These are phyloP conservation scores for Trichoderma gracile DNA, from an alignment of 2,329 filamentous ascomycete genomes.

Conservation along the genomic window DNA sequence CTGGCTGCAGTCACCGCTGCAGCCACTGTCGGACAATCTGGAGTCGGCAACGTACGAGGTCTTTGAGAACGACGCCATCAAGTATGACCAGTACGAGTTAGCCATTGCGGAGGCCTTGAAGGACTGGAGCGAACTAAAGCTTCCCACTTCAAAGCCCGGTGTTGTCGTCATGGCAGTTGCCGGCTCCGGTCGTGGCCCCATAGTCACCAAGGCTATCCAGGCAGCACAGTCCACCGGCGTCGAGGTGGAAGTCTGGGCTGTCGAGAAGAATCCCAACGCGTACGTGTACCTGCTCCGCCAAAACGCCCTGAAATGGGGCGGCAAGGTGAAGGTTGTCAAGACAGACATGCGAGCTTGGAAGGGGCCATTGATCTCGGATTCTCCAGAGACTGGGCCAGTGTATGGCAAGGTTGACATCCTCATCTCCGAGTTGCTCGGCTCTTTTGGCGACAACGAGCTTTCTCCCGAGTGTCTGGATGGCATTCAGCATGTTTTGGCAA, in stretches of 20 bases:
- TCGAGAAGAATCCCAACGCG: slow-evolving; percentile 98
- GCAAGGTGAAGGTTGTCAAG: slow-evolving; percentile 82
- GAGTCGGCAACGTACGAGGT: slow-evolving; percentile 98
- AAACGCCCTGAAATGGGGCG: slow-evolving; percentile 79
- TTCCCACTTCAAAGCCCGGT: slow-evolving; percentile 69
- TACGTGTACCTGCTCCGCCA: slow-evolving; percentile 89
- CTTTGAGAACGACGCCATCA: slow-evolving; percentile 97
- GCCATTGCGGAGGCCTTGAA: slow-evolving; percentile 78
- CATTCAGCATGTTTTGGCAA: slow-evolving; percentile 82
- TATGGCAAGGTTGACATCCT: slow-evolving; percentile 82
- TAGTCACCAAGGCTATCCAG: slow-evolving; percentile 82
- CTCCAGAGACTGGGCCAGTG: slow-evolving; percentile 46
- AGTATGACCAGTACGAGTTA: slow-evolving; percentile 92
- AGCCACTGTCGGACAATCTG: slow-evolving; percentile 92
- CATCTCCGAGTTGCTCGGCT: slow-evolving; percentile 89
- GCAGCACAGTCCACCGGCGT: slow-evolving; percentile 77
- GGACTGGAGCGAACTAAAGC: slow-evolving; percentile 73
- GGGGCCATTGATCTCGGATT: slow-evolving; percentile 63
- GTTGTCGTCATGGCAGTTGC: slow-evolving; percentile 86
- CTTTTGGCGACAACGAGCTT: slow-evolving; percentile 95
- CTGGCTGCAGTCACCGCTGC: slow-evolving; percentile 91
- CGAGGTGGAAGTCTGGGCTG: slow-evolving; percentile 80
- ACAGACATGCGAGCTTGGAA: slow-evolving; percentile 98
- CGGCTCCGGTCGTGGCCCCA: slow-evolving; percentile 86
- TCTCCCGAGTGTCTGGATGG: slow-evolving; percentile 96